These are phyloP conservation scores for Flaveria ramosissima DNA, from an alignment of 129 eudicot species.

Conservation along the genomic window DNA sequence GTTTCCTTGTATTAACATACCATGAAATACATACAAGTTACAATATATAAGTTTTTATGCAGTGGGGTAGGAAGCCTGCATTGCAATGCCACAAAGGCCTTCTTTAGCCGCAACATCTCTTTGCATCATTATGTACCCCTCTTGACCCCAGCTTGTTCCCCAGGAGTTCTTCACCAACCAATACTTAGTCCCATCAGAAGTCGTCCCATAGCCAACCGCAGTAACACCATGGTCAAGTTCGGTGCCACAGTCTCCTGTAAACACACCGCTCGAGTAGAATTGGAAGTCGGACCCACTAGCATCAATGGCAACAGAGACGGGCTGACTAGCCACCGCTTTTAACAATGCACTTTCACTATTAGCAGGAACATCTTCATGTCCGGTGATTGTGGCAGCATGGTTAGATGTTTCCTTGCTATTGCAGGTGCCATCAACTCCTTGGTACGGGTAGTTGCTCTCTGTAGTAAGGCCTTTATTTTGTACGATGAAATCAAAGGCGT, in stretches of 20 bases:
- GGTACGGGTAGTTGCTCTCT: not conserved
- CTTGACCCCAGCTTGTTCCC: constrained; percentile 4
- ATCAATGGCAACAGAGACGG: constrained; percentile 4
- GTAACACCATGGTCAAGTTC: constrained; percentile 34
- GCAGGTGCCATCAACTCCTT: not conserved
- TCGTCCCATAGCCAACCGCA: constrained; percentile 24
- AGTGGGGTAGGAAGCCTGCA: not conserved
- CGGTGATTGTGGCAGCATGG: not conserved
- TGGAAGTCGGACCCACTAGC: constrained; percentile 23
- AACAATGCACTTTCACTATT: not conserved
- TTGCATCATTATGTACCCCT: not conserved
- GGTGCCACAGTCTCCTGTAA: constrained; percentile 31
- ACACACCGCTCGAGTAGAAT: constrained; percentile 28
- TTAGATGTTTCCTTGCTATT: not conserved
- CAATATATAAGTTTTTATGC: not conserved
- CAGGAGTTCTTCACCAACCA: constrained; percentile 22
- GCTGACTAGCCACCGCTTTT: not conserved
- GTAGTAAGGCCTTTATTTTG: not conserved
- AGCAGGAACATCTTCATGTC: not conserved
- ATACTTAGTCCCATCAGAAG: constrained; percentile 23
- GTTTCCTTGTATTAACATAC: constrained; percentile 22
- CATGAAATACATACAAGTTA: constrained; percentile 11
- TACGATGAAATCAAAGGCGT: not conserved
- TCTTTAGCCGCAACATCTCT: not conserved
- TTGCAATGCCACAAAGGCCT: not conserved